phyloP scores from a whole-genome alignment of 2,329 filamentous ascomycete genomes.

The Talaromyces piceae region DNA sequence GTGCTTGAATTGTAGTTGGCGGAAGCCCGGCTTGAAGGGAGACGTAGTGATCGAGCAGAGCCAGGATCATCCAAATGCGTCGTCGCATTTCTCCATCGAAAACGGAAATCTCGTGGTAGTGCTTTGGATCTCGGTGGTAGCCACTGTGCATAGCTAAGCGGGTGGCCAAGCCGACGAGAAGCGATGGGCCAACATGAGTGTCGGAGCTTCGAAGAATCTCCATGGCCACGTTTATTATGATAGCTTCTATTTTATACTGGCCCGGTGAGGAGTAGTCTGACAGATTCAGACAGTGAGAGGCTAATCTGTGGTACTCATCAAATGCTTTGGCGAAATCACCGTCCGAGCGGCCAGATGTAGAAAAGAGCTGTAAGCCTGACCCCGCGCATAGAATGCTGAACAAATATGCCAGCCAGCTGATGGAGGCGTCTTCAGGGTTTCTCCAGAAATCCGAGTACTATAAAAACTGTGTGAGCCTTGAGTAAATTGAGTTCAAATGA shows the following conservation, averaged over 20 bases:
- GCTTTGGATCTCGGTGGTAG: slow-evolving; percentile 2
- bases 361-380: slow-evolving; percentile 14
- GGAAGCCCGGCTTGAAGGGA: background rate
- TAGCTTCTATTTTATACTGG: slow-evolving; percentile 2
- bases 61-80: slow-evolving; percentile 1
- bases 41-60: background rate
- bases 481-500: background rate
- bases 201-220: slow-evolving; percentile 4
- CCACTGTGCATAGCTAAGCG: background rate
- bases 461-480: background rate
- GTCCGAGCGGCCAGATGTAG: slow-evolving; percentile 8
- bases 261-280: background rate
- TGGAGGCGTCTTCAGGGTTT: slow-evolving; percentile 8
- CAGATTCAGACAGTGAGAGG: slow-evolving; percentile 2
- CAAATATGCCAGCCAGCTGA: slow-evolving; percentile 15
- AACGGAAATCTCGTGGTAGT: background rate
- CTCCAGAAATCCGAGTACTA: slow-evolving; percentile 17
- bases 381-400: slow-evolving; percentile 15
- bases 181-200: background rate
- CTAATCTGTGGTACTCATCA: slow-evolving; percentile 5
- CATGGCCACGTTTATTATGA: slow-evolving; percentile 3
- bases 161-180: background rate
- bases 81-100: slow-evolving; percentile 4
- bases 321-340: slow-evolving; percentile 12
- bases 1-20: background rate